Conservation (phyloP, 208 protist genomes). For the Leptomonas seymouri region DNA sequence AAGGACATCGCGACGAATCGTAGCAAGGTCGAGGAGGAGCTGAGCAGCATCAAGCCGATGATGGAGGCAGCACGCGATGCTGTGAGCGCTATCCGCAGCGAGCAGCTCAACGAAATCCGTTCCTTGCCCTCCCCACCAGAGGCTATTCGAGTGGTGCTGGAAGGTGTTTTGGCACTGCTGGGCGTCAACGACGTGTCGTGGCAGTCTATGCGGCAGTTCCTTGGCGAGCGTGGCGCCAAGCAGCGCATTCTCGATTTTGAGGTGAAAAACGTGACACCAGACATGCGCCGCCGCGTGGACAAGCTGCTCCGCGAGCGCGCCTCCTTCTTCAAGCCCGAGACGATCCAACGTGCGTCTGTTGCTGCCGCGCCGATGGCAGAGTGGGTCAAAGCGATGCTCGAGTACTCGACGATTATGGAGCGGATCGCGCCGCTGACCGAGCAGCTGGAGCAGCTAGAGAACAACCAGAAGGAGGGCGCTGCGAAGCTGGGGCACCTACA, state of each 20-base stretch:
- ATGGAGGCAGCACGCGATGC: conserved; percentile 94
- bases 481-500: conserved; percentile 76
- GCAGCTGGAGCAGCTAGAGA: conserved; percentile 85
- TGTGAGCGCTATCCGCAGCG: conserved; percentile 93
- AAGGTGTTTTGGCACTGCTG: conserved; percentile 96
- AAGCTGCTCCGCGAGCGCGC: conserved; percentile 88
- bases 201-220: conserved; percentile 96
- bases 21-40: conserved; percentile 90
- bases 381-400: conserved; percentile 97
- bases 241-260: conserved; percentile 97
- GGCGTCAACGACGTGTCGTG: conserved; percentile 95
- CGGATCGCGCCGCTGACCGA: conserved; percentile 85
- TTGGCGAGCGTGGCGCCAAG: conserved; percentile 92
- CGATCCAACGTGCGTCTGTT: conserved; percentile 90
- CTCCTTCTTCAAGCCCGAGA: conserved; percentile 93
- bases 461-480: conserved; percentile 75
- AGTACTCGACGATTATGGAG: conserved; percentile 96
- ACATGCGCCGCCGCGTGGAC: conserved; percentile 80
- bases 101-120: conserved; percentile 97
- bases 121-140: conserved; percentile 94
- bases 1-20: conserved; percentile 80
- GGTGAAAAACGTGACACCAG: conserved; percentile 88
- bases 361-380: conserved; percentile 96
- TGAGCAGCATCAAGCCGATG: conserved; percentile 93
- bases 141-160: conserved; percentile 95